Percentiles rank a stretch among this genome's conserved stretches.
Evolutionary conservation across 495 filamentous ascomycete genomes (phyloP).

Genomic region (Xylaria bambusicola): DNA sequence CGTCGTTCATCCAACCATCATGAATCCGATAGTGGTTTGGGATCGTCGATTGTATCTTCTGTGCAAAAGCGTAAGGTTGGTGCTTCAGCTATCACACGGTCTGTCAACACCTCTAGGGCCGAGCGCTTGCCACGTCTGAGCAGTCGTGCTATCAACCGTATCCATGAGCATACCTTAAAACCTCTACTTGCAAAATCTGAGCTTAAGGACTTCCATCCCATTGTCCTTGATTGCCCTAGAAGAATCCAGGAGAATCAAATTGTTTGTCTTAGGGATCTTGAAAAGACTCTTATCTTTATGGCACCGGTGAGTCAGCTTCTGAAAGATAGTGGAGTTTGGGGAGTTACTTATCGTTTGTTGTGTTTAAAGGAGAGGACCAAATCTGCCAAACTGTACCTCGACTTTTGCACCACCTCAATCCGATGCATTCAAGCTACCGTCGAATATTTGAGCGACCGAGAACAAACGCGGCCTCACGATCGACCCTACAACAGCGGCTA

Average conservation of each 20-base stretch:
- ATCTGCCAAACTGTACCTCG: conserved; percentile 67
- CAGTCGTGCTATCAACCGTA: conserved; percentile 53
- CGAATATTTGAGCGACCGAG: conserved; percentile 74
- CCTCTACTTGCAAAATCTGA: conserved; percentile 50
- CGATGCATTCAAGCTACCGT: conserved; percentile 82
- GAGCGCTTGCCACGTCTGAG: conserved; percentile 47
- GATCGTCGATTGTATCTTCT: conserved; percentile 55
- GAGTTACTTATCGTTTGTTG: conserved; percentile 66
- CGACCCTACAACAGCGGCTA: conserved; percentile 88
- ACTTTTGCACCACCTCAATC: conserved; percentile 85
- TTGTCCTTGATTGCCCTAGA: conserved; percentile 71
- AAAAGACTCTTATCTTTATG: conserved; percentile 84
- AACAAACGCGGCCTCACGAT: conserved; percentile 78
- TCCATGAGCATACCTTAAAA: conserved; percentile 55
- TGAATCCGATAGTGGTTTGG: conserved; percentile 63
- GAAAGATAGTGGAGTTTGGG: conserved; percentile 52
- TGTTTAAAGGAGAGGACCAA: conserved; percentile 73
- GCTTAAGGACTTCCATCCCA: conserved; percentile 75
- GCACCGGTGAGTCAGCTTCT: conserved; percentile 77
- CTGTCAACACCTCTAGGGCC: conserved; percentile 44
- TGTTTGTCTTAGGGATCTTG: conserved; percentile 80
- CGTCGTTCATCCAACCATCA: conserved; percentile 55
- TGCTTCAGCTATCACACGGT: conserved; percentile 48
- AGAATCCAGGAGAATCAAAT: conserved; percentile 81
- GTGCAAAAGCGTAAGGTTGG: conserved; percentile 35